Evolutionary conservation across 2,329 filamentous ascomycete genomes (phyloP).

Genomic region (Ustilaginoidea virens): DNA sequence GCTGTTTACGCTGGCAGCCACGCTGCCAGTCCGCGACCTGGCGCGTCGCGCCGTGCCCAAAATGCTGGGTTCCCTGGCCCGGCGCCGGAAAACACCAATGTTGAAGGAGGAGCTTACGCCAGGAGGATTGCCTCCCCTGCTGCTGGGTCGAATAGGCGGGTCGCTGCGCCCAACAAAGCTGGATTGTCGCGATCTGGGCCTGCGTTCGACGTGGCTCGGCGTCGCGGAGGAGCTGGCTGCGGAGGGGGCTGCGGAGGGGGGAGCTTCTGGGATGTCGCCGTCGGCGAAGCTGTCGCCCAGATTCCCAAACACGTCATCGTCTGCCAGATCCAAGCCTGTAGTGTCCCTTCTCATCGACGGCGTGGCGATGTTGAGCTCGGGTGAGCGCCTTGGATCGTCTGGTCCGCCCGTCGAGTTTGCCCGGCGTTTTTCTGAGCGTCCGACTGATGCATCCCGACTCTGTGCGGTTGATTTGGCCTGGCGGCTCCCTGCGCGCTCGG

Average conservation of each 20-base stretch:
- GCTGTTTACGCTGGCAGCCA: conserved; percentile 3
- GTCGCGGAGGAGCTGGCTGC: conserved; percentile 30
- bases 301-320: conserved; percentile 31
- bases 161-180: conserved; percentile 36
- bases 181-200: conserved; percentile 28
- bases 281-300: conserved; percentile 27
- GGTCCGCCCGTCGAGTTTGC: conserved; percentile 8
- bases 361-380: conserved; percentile 20
- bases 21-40: conserved; percentile 13
- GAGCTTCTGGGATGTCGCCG: conserved; percentile 17
- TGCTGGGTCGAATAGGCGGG: conserved; percentile 36
- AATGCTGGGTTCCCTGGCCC: conserved; percentile 46
- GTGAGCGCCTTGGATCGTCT: conserved; percentile 16
- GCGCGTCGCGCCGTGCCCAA: conserved; percentile 34
- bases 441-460: no score
- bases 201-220: conserved; percentile 25
- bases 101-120: conserved; percentile 35
- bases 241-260: conserved; percentile 26
- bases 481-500: no score
- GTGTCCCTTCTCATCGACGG: conserved; percentile 23
- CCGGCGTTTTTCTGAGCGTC: conserved; percentile 19
- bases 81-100: conserved; percentile 40
- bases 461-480: no score
- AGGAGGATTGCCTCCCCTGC: conserved; percentile 30
- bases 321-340: conserved; percentile 32